A percentile compares a stretch with the other conserved stretches of the same genome.
Evolutionary conservation across 495 filamentous ascomycete species (phyloP).

Genomic region (Elaphomyces granulatus): DNA sequence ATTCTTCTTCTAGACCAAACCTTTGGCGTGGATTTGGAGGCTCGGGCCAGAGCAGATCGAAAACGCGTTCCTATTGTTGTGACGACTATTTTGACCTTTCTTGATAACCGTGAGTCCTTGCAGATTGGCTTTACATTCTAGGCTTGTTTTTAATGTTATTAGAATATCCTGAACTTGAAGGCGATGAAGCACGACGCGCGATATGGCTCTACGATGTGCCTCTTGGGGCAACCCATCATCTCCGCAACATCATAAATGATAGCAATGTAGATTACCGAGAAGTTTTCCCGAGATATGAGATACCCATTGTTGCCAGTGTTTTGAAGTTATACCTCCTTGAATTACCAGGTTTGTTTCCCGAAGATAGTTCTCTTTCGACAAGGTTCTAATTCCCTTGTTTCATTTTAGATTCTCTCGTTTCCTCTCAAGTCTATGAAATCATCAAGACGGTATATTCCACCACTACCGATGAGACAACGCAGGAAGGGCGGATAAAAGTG

Average conservation of each 20-base stretch:
- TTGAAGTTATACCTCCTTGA: conserved; percentile 94
- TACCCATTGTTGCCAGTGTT: conserved; percentile 83
- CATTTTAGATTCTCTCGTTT: conserved; percentile 87
- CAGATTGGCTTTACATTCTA: neutral
- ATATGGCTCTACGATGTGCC: conserved; percentile 94
- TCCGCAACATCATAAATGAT: conserved; percentile 72
- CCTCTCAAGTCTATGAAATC: conserved; percentile 97
- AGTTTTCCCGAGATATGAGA: conserved; percentile 69
- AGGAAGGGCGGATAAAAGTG: conserved; percentile 72
- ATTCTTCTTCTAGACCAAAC: conserved; percentile 57
- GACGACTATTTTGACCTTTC: conserved; percentile 81
- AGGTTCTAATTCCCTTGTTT: neutral
- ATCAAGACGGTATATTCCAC: conserved; percentile 85
- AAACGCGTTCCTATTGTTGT: conserved; percentile 91
- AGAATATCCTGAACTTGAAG: conserved; percentile 94
- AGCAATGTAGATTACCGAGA: conserved; percentile 70
- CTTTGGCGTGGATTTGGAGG: conserved; percentile 94
- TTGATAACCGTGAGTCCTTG: conserved; percentile 67
- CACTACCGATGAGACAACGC: conserved; percentile 48
- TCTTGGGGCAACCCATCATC: conserved; percentile 67
- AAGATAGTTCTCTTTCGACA: neutral
- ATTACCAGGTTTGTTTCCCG: conserved; percentile 53
- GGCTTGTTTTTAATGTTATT: neutral
- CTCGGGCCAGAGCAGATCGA: conserved; percentile 77
- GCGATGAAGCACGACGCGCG: conserved; percentile 79